Conservation (phyloP, 2,329 filamentous ascomycete genomes). For the Ophidiomyces ophidiicola region DNA sequence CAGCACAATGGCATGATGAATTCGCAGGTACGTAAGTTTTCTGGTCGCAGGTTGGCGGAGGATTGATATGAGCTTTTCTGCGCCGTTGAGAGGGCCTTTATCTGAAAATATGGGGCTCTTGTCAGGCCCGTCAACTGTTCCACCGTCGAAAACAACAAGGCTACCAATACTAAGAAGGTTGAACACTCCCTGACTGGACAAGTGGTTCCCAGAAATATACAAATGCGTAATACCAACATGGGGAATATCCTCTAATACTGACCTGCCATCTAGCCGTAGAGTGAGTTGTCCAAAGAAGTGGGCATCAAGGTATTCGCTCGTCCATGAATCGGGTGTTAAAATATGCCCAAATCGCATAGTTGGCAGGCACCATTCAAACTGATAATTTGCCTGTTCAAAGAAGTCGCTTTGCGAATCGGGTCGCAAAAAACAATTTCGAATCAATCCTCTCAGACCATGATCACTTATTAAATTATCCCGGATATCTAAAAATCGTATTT, state of each 20-base stretch:
- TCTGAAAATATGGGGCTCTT: no score
- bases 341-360: slow-evolving; percentile 25
- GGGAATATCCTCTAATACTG: slow-evolving; percentile 44
- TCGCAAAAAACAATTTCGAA: slow-evolving; percentile 40
- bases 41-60: slow-evolving; percentile 37
- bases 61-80: slow-evolving; percentile 44
- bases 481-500: slow-evolving; percentile 45
- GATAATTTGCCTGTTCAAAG: slow-evolving; percentile 17
- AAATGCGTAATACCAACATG: slow-evolving; percentile 48
- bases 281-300: slow-evolving; percentile 41
- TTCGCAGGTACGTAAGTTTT: slow-evolving; percentile 42
- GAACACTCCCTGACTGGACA: slow-evolving; percentile 46
- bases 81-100: no score
- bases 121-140: slow-evolving; percentile 31
- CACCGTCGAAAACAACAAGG: slow-evolving; percentile 45
- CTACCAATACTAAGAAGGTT: slow-evolving; percentile 41
- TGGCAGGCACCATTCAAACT: slow-evolving; percentile 13
- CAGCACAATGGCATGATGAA: slow-evolving; percentile 45
- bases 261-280: slow-evolving; percentile 39
- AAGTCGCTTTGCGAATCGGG: slow-evolving; percentile 1
- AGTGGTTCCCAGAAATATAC: slow-evolving; percentile 44
- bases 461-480: slow-evolving; percentile 48
- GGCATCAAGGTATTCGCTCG: slow-evolving; percentile 40
- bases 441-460: slow-evolving; percentile 39
- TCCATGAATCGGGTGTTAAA: slow-evolving; percentile 30